Evolutionary conservation across 2,329 filamentous ascomycete genomes (phyloP).

Genomic region (Ceratocystis alfenasii): DNA sequence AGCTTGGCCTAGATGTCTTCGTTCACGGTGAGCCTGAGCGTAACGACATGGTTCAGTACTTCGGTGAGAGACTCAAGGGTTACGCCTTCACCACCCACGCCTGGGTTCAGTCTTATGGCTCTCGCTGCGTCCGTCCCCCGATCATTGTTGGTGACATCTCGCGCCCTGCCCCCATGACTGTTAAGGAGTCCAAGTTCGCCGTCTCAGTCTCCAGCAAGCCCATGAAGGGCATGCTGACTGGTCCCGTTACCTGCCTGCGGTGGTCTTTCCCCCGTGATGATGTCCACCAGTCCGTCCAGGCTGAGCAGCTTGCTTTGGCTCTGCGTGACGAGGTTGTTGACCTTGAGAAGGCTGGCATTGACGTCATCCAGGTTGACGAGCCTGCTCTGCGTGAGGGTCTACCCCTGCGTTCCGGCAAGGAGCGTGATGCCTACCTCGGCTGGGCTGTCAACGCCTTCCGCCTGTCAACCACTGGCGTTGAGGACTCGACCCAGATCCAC

Average conservation of each 20-base stretch:
- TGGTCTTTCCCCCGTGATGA: conserved; percentile 99
- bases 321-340: conserved; percentile 97
- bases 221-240: conserved; percentile 99
- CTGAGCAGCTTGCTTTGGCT: conserved; percentile 94
- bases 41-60: conserved; percentile 99
- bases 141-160: conserved; percentile 99
- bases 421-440: conserved; percentile 90
- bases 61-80: conserved; percentile 90
- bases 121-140: conserved; percentile 92
- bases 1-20: conserved; percentile 91
- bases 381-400: conserved; percentile 98
- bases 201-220: conserved; percentile 93
- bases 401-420: conserved; percentile 81
- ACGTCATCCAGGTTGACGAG: conserved; percentile 98
- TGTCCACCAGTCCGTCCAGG: conserved; percentile 97
- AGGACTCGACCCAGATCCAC: conserved; percentile 97
- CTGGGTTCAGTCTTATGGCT: conserved; percentile 98
- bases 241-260: conserved; percentile 93
- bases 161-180: conserved; percentile 91
- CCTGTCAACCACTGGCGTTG: conserved; percentile 81
- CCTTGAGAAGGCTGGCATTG: conserved; percentile 91
- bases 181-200: conserved; percentile 99
- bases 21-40: conserved; percentile 99
- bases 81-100: conserved; percentile 98
- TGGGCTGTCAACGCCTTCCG: conserved; percentile 99